Evolutionary conservation across 352 stramenopile species (phyloP), one percentile per base, ranked within the genome.

Genomic region (Phytophthora idaei): DNA sequence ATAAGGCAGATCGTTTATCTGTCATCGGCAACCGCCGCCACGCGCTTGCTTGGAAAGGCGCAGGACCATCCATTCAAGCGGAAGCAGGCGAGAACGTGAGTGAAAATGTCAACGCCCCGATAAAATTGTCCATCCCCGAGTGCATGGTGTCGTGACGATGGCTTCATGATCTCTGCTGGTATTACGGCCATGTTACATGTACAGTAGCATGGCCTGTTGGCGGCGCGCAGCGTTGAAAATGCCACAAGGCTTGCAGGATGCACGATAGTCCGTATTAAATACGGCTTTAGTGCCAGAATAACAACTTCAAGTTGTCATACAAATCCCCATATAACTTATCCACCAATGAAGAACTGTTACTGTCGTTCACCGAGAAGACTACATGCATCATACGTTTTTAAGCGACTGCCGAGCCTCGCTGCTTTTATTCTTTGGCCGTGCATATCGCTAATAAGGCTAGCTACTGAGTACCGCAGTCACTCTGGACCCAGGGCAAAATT

Each of bases 261-360:
- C 47, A 9, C 9, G 15, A 4, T 31, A 17, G 53, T 21, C 21
- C 21, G 21, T 21, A 21, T 21, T 21, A 21, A 21, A 21, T 21
- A 21, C 21, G 21, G 21, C 6, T 27, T 25, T 37, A 58, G 32
- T 67, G 41, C 14, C 31, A 29, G 5, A 6, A n/a, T 25, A 56
- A 14, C 34, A 68, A 68, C 62, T 70, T 70, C 55, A 70, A 70
- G 29, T 36, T 65, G 25, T 9, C 2, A 46, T 69, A 60, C 55
- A 69, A 59, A 60, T 36, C 27, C 3, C 25, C 17, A 56, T 60
- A 65, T 63, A 32, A 42, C 56, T 57, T 6, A 29, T 25, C 2
- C 9, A 41, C 54, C 4, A 36, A 49, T 62, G 17, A 53, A 59
- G 49, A 66, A 48, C 48, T 14, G 34, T 15, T 21, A 21, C 21